A percentile compares a stretch with the other conserved stretches of the same genome.
Conservation (phyloP, 2,329 filamentous ascomycete species). For the Amesomyces nigricolor region DNA sequence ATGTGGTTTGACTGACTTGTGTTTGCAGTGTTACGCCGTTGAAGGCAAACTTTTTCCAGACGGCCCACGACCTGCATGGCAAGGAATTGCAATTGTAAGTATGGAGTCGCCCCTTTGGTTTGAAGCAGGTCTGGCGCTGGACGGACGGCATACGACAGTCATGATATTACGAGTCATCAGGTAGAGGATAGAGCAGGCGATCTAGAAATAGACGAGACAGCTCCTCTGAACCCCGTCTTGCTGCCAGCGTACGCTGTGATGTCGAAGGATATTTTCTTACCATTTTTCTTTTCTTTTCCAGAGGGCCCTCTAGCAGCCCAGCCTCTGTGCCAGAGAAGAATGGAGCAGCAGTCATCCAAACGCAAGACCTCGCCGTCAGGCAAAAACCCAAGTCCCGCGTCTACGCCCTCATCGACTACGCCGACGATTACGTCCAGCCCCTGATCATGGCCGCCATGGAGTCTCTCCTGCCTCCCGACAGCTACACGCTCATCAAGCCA, state of each 20-base stretch:
- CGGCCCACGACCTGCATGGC: conserved; percentile 54
- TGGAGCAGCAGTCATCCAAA: not conserved
- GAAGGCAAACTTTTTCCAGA: conserved; percentile 88
- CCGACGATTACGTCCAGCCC: conserved; percentile 83
- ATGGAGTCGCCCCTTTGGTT: conserved; percentile 22
- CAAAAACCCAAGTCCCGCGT: conserved; percentile 36
- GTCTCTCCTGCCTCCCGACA: conserved; percentile 49
- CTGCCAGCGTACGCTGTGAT: not conserved
- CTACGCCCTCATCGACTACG: conserved; percentile 75
- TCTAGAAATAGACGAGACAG: conserved; percentile 24
- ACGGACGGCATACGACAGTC: conserved; percentile 13
- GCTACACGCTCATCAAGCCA: conserved; percentile 51
- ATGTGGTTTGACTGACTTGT: conserved; percentile 6
- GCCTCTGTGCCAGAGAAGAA: conserved; percentile 9
- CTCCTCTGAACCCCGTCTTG: conserved; percentile 6
- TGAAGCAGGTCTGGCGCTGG: conserved; percentile 9
- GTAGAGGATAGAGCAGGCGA: conserved; percentile 27
- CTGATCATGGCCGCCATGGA: conserved; percentile 71
- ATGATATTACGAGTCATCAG: conserved; percentile 11
- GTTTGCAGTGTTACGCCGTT: conserved; percentile 72
- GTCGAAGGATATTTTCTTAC: conserved; percentile 15
- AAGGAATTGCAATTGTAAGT: conserved; percentile 82
- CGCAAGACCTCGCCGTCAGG: conserved; percentile 11
- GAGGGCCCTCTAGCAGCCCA: conserved; percentile 9
- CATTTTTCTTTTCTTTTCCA: conserved; percentile 5